Conservation (phyloP, 1,139 yeast species). For the Kodamaea derodonti region DNA sequence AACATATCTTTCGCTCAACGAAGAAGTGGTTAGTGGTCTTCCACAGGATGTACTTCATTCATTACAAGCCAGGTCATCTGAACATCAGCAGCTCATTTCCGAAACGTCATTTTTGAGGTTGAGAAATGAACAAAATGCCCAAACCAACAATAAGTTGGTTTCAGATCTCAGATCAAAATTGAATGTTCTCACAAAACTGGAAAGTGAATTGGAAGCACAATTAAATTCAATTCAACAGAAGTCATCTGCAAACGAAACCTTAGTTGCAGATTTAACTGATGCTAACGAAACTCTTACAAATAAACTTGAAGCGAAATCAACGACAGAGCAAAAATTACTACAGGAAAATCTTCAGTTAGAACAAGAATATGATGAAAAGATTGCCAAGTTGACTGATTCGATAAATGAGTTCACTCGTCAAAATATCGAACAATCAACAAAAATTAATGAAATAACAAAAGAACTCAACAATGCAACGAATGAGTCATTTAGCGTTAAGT, state of each 20-base stretch:
- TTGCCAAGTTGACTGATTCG: conserved; percentile 48
- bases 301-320: background rate
- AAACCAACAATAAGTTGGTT: conserved; percentile 14
- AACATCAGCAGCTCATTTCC: conserved; percentile 47
- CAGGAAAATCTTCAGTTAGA: conserved; percentile 13
- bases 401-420: conserved; percentile 46
- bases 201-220: background rate
- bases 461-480: conserved; percentile 35
- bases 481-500: conserved; percentile 38
- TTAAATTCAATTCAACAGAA: background rate
- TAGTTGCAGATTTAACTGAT: conserved; percentile 11
- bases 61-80: conserved; percentile 42
- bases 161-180: conserved; percentile 12
- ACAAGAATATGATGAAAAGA: conserved; percentile 38
- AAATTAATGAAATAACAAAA: conserved; percentile 33
- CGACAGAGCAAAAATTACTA: background rate
- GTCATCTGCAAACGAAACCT: background rate
- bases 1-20: conserved; percentile 35
- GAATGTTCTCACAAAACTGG: conserved; percentile 2
- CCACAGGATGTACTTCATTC: conserved; percentile 22
- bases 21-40: conserved; percentile 15
- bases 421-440: conserved; percentile 45
- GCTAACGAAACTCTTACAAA: background rate
- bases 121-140: conserved; percentile 51
- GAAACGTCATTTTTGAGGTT: conserved; percentile 50